Base-by-base conservation (phyloP, 345 rosid genomes). In the Lenwebbia sp. region DNA sequence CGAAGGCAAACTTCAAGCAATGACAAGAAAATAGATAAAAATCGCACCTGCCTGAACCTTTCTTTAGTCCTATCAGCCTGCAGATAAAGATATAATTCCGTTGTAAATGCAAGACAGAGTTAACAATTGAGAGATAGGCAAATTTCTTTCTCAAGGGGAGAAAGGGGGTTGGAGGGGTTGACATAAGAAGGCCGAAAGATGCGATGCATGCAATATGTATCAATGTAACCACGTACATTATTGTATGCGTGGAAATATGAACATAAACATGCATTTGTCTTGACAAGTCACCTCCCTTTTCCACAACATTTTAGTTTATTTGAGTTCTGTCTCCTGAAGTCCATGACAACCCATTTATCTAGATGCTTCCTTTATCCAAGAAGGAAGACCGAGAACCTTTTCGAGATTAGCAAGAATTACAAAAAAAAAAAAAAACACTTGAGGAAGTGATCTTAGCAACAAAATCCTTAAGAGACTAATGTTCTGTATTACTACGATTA, bases 41-140 rank as follows among this genome's bases (percentile, higher is more conserved):
- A 41, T 53, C 15, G 70, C 86, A 95, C 97, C 97, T 92, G 98
- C 85, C 90, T 92, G 74, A 88, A 90, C 86, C 98, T 92, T 88
- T 95, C 94, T 89, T 87, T 95, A 9, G 93, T 90, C 91, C 91
- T 90, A 89, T 93, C 94, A 74, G 90, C 96, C 97, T 94, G 92
- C 90, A 90, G 60, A 86, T 50, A 54, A 83, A 84, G 57, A 86
- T 81, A 57, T 30, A 56, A 23, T 25, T 17, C 19, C 53, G 7
- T 26, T 33, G 30, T 60, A 85, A 33, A 37, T 70, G 78, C 44
- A 70, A 33, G 44, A 33, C 47, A 17, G 26, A 2, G 7, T 70
- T 10, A 5, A 70, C 3, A 19, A 33, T 70, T 9, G 6, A 70
- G 78, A 70, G 10, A 19, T 33, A 65, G 76, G 78, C 25, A 70